Evolutionary conservation across 176 grass and related monocot species (phyloP).

Genomic region (Eragrostis curvula): DNA sequence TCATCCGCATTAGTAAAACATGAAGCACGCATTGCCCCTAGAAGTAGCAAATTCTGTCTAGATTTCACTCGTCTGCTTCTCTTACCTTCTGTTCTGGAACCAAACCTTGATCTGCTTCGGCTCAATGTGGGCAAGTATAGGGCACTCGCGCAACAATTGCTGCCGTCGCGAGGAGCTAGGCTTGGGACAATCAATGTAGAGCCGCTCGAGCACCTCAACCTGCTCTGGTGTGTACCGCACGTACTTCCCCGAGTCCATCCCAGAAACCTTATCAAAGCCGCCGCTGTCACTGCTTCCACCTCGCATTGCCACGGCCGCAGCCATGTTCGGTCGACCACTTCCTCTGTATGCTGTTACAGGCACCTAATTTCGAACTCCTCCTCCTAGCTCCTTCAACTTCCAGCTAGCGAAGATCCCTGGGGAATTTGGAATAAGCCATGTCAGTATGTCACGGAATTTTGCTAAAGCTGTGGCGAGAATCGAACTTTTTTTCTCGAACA

Average conservation of each 20-base stretch:
- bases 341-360: no score
- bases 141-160: conserved; percentile 89
- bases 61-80: background rate
- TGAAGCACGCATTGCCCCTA: background rate
- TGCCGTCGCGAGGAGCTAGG: conserved; percentile 82
- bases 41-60: background rate
- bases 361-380: no score
- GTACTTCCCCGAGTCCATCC: conserved; percentile 82
- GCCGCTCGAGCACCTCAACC: conserved; percentile 84
- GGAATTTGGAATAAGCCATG: conserved; percentile 6
- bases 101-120: conserved; percentile 98
- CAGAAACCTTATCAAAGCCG: conserved; percentile 47
- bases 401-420: conserved; percentile 19
- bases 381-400: background rate
- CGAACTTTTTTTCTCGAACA: no score
- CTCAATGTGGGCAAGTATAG: conserved; percentile 85
- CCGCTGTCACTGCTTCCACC: conserved; percentile 62
- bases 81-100: conserved; percentile 99
- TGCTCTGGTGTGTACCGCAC: conserved; percentile 96
- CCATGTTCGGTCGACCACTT: conserved; percentile 38
- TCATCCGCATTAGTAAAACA: background rate
- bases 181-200: conserved; percentile 90
- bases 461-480: background rate
- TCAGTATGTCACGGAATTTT: background rate
- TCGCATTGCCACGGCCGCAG: conserved; percentile 66